These are phyloP conservation scores for Chrysosporium keratinophilum DNA, from an alignment of 2,329 filamentous ascomycete genomes.

Conservation along the genomic window DNA sequence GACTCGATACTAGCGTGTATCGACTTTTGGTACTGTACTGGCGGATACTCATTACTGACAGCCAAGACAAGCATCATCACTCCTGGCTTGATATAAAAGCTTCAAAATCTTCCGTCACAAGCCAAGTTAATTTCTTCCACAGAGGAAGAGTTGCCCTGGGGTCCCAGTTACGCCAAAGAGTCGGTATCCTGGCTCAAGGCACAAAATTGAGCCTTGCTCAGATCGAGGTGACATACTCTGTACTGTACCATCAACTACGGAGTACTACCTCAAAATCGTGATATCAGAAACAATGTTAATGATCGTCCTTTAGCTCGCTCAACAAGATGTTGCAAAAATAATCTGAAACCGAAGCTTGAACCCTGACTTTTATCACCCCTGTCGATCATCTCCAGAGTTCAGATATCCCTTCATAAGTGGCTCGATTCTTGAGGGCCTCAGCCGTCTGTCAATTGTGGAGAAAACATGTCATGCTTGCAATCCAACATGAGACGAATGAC, in stretches of 20 bases:
- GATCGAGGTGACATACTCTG: background rate
- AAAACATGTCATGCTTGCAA: background rate
- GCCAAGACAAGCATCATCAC: background rate
- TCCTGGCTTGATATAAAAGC: background rate
- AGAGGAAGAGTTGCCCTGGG: too few relatives aligned
- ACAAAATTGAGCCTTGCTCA: background rate
- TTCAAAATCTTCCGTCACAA: background rate
- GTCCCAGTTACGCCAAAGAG: too few relatives aligned
- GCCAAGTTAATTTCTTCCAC: background rate
- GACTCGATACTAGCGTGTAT: background rate
- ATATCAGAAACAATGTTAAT: background rate
- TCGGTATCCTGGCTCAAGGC: too few relatives aligned
- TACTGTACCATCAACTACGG: too few relatives aligned
- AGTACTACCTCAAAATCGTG: too few relatives aligned
- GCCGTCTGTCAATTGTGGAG: conserved; percentile 2
- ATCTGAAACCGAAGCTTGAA: conserved; percentile 9
- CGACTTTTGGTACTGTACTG: background rate
- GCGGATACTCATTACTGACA: background rate
- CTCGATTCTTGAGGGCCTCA: background rate
- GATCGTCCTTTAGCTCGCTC: background rate
- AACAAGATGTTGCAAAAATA: background rate
- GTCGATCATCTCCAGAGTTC: background rate
- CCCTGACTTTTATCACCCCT: conserved; percentile 1
- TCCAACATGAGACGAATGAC: background rate
- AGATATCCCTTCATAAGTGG: background rate